These are phyloP conservation scores for Curvularia verruculosa DNA, from an alignment of 2,329 filamentous ascomycete species.

Conservation along the genomic window DNA sequence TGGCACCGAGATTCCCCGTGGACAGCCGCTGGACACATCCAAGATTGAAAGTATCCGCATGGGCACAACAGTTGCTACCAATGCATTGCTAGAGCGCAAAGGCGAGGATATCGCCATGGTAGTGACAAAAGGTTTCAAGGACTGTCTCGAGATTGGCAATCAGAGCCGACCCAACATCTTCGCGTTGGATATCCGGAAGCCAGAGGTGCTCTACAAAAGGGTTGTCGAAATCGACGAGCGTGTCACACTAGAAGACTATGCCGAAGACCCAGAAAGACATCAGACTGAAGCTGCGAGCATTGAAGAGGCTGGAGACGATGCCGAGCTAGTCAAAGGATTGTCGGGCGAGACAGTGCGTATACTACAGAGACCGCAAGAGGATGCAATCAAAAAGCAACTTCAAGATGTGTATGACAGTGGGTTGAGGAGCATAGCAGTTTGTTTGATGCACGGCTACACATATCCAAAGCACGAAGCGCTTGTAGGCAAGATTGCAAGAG, in stretches of 20 bases:
- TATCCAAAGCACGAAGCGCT: slow-evolving; percentile 85
- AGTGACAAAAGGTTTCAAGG: slow-evolving; percentile 85
- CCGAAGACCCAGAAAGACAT: slow-evolving; percentile 77
- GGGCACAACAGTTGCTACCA: slow-evolving; percentile 94
- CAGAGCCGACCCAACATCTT: slow-evolving; percentile 90
- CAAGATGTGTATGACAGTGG: slow-evolving; percentile 72
- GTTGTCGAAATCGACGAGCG: slow-evolving; percentile 92
- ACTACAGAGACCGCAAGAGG: slow-evolving; percentile 65
- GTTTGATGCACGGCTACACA: slow-evolving; percentile 90
- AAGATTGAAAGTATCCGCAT: slow-evolving; percentile 90
- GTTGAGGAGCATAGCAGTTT: slow-evolving; percentile 83
- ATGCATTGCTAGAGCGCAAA: slow-evolving; percentile 87
- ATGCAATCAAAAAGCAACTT: slow-evolving; percentile 64
- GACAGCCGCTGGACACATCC: slow-evolving; percentile 78
- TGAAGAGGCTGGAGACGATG: slow-evolving; percentile 52
- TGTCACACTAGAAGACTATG: slow-evolving; percentile 89
- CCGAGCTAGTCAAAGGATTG: slow-evolving; percentile 70
- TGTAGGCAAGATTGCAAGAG: slow-evolving; percentile 74
- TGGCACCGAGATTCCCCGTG: slow-evolving; percentile 76
- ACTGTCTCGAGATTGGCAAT: slow-evolving; percentile 88
- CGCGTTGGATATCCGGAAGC: slow-evolving; percentile 83
- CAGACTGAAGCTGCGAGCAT: slow-evolving; percentile 63
- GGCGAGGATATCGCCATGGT: slow-evolving; percentile 87
- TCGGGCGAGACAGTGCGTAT: slow-evolving; percentile 78
- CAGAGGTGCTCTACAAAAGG: slow-evolving; percentile 82